A percentile compares a stretch with the other conserved stretches of the same genome.
Evolutionary conservation across 2,329 filamentous ascomycete species (phyloP).

Genomic region (Colletotrichum neosansevieriae): DNA sequence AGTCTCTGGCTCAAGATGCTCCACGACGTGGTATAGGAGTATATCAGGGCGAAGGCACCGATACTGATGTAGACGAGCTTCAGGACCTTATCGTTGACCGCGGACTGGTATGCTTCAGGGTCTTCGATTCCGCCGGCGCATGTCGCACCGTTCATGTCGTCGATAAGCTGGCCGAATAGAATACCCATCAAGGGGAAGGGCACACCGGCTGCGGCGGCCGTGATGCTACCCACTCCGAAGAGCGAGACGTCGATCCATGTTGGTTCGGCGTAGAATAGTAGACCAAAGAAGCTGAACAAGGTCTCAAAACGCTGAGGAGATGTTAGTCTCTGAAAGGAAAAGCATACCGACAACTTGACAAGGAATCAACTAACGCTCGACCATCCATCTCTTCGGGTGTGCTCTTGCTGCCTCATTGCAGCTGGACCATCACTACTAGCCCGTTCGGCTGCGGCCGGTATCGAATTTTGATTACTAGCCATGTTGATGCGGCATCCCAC

Average conservation of each 20-base stretch:
- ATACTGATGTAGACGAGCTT: constrained; percentile 70
- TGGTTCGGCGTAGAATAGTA: constrained; percentile 35
- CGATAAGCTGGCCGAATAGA: constrained; percentile 66
- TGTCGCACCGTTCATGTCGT: constrained; percentile 64
- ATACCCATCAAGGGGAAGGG: constrained; percentile 68
- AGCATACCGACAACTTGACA: not conserved
- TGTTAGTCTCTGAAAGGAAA: constrained; percentile 8
- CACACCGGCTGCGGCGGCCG: constrained; percentile 62
- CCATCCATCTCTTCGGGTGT: not conserved
- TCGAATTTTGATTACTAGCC: constrained; percentile 18
- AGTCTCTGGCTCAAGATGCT: constrained; percentile 67
- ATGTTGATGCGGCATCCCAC: constrained; percentile 20
- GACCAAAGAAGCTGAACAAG: constrained; percentile 25
- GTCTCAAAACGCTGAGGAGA: constrained; percentile 21
- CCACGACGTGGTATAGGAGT: constrained; percentile 70
- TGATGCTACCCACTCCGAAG: constrained; percentile 41
- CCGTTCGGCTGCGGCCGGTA: constrained; percentile 10
- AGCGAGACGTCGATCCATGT: constrained; percentile 40
- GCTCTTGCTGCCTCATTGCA: constrained; percentile 7
- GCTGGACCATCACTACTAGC: not conserved
- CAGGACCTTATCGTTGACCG: constrained; percentile 65
- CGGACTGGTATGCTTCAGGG: constrained; percentile 44
- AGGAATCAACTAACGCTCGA: constrained; percentile 12
- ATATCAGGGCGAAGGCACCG: constrained; percentile 69
- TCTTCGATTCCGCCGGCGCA: constrained; percentile 49